phyloP scores from a whole-genome alignment of 2,329 filamentous ascomycete species.

The Ampelomyces quisqualis region DNA sequence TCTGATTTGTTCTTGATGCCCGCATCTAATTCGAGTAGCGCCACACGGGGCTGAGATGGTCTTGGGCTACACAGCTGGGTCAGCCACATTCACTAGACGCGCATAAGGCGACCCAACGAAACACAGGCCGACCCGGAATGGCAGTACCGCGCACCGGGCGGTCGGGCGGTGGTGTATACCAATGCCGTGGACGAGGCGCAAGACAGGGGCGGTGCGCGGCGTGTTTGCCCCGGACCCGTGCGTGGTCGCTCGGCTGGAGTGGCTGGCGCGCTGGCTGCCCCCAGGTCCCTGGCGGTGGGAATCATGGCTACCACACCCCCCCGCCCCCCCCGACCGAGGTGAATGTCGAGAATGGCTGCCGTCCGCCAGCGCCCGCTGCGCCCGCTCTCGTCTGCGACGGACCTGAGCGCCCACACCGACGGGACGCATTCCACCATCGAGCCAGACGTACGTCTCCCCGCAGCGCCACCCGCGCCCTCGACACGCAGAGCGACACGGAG shows the following conservation, averaged over 20 bases:
- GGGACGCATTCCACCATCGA: constrained; percentile 18
- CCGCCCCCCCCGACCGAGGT: background rate
- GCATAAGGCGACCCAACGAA: constrained; percentile 1
- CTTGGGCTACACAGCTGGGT: too few relatives aligned
- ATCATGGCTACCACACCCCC: constrained; percentile 1
- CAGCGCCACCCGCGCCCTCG: constrained; percentile 5
- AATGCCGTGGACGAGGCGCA: too few relatives aligned
- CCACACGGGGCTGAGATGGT: too few relatives aligned
- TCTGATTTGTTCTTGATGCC: too few relatives aligned
- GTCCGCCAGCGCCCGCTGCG: constrained; percentile 11
- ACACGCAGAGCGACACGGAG: constrained; percentile 8
- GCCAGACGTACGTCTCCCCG: constrained; percentile 21
- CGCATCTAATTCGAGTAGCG: background rate
- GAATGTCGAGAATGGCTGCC: constrained; percentile 8
- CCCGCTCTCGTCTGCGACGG: constrained; percentile 23
- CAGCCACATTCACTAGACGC: constrained; percentile 1
- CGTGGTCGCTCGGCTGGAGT: background rate
- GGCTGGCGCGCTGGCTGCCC: constrained; percentile 17
- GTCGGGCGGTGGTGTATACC: constrained; percentile 9
- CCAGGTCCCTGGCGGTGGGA: constrained; percentile 21
- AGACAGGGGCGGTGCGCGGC: too few relatives aligned
- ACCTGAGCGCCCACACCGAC: constrained; percentile 23
- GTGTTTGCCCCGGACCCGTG: constrained; percentile 10
- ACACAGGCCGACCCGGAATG: too few relatives aligned
- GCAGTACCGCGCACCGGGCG: too few relatives aligned